Percentiles rank a stretch among this genome's conserved stretches.
phyloP scores from a whole-genome alignment of 2,329 filamentous ascomycete species.

The Arthrocladium fulminans region DNA sequence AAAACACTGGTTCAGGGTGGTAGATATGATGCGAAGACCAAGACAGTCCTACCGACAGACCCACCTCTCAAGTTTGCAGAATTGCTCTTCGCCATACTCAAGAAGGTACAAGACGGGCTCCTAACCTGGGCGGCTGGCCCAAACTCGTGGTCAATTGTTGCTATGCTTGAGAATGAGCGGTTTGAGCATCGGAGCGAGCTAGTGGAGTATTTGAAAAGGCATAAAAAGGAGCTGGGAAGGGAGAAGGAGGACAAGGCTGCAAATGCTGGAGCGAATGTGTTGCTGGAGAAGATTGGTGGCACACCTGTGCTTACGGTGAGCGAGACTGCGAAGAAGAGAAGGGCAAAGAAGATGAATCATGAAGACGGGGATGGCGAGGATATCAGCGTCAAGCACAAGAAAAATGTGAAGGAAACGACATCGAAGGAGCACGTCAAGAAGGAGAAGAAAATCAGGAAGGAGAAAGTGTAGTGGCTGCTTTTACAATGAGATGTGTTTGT shows the following conservation, averaged over 20 bases:
- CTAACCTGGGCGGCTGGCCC: conserved; percentile 77
- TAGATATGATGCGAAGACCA: conserved; percentile 66
- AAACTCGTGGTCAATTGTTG: conserved; percentile 78
- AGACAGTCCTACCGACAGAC: conserved; percentile 58
- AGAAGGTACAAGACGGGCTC: conserved; percentile 39
- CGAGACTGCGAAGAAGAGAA: background rate
- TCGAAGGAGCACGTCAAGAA: background rate
- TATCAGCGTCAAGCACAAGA: no score
- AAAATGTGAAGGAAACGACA: no score
- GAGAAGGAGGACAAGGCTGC: conserved; percentile 49
- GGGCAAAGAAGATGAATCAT: background rate
- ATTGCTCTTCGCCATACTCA: conserved; percentile 70
- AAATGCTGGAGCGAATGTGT: conserved; percentile 40
- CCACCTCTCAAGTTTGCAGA: conserved; percentile 73
- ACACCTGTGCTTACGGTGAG: background rate
- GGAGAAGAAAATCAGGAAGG: background rate
- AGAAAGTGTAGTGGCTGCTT: no score
- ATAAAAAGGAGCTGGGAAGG: conserved; percentile 58
- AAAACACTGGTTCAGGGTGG: conserved; percentile 88
- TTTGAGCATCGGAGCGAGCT: conserved; percentile 61
- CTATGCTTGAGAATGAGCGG: conserved; percentile 64
- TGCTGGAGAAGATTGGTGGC: conserved; percentile 29
- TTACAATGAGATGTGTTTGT: no score
- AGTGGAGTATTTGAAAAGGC: conserved; percentile 60
- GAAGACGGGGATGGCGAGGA: background rate